Conservation (phyloP, 2,329 filamentous ascomycete species). For the Colletotrichum chrysophilum region DNA sequence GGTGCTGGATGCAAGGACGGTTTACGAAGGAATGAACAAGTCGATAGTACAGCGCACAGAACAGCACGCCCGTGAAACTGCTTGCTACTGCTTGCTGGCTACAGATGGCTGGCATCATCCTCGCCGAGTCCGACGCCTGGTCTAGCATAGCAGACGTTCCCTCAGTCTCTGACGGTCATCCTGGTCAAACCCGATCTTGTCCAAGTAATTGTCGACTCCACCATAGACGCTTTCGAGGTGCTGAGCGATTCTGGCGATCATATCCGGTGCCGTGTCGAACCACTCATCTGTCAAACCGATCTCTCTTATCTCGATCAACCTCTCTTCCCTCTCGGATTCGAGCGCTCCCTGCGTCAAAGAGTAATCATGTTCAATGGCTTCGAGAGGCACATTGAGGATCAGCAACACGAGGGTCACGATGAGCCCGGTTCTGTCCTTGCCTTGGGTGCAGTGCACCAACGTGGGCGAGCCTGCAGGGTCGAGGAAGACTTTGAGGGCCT, state of each 20-base stretch:
- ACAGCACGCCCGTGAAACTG: background rate
- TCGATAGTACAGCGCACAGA: background rate
- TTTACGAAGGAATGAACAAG: conserved; percentile 70
- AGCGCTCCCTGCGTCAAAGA: conserved; percentile 66
- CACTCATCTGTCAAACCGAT: conserved; percentile 80
- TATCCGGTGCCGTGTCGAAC: conserved; percentile 66
- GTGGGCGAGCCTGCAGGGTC: conserved; percentile 61
- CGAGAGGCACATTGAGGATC: conserved; percentile 59
- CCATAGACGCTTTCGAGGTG: conserved; percentile 70
- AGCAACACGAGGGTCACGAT: conserved; percentile 72
- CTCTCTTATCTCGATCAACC: conserved; percentile 70
- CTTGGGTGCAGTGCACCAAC: conserved; percentile 85
- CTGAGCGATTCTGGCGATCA: conserved; percentile 63
- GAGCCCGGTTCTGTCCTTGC: conserved; percentile 84
- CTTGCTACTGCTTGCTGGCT: background rate
- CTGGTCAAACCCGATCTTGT: conserved; percentile 61
- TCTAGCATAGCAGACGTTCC: conserved; percentile 47
- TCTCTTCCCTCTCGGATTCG: conserved; percentile 62
- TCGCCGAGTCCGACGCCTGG: background rate
- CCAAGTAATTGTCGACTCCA: conserved; percentile 69
- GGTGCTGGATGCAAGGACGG: conserved; percentile 91
- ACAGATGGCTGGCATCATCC: background rate
- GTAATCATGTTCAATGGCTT: conserved; percentile 76
- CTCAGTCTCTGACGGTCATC: conserved; percentile 45
- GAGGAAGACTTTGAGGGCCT: conserved; percentile 55